Percentiles rank a stretch among this genome's conserved stretches.
Conservation (phyloP, 768 basidiomycete genomes). For the Pleurotus djamor region DNA sequence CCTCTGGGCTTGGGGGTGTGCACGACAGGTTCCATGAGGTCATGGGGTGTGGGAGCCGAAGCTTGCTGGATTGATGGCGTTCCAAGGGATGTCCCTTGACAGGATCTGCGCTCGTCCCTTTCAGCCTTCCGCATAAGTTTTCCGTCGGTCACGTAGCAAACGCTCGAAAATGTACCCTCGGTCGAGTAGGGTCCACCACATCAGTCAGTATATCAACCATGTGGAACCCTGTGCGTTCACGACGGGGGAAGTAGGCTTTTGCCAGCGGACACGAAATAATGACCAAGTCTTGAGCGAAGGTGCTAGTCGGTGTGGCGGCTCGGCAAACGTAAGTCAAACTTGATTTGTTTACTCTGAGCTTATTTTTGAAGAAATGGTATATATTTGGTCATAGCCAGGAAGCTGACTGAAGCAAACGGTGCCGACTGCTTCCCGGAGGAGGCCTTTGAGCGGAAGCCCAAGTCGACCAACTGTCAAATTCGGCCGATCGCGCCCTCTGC, state of each 20-base stretch:
- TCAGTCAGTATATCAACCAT: too few species aligned
- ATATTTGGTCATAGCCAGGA: background rate
- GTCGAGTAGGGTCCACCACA: too few species aligned
- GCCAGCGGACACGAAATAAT: too few species aligned
- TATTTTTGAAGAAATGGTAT: background rate
- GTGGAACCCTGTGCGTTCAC: too few species aligned
- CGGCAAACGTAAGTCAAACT: background rate
- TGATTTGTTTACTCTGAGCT: background rate
- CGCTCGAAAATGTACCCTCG: too few species aligned
- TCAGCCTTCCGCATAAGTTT: background rate
- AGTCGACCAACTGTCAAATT: background rate
- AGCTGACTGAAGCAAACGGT: background rate
- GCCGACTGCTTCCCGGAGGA: background rate
- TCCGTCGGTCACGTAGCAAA: background rate
- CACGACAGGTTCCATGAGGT: background rate
- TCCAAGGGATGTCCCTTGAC: background rate
- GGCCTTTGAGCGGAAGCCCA: background rate
- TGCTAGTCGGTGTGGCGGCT: background rate
- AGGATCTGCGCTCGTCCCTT: background rate
- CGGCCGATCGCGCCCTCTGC: conserved; percentile 6
- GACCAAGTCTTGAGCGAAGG: background rate
- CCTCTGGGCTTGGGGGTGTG: background rate
- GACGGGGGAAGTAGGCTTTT: too few species aligned
- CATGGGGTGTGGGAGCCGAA: background rate
- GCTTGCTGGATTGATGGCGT: background rate